Evolutionary conservation across 2,329 filamentous ascomycete genomes (phyloP).

Genomic region (Aureobasidium mangrovei): DNA sequence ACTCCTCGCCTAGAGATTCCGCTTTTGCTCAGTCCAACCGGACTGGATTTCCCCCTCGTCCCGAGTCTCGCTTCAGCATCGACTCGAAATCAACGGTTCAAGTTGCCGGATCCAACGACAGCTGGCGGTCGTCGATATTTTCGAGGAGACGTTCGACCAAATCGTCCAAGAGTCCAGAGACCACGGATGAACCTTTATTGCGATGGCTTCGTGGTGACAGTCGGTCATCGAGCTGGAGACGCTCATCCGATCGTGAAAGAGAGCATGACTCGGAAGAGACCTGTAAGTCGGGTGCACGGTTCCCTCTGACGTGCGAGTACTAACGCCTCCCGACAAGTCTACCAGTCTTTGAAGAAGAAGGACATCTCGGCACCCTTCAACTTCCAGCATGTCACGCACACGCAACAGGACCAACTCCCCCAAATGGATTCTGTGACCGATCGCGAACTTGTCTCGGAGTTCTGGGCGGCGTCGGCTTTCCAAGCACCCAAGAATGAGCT

Average conservation of each 20-base stretch:
- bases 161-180: neutral
- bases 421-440: constrained; percentile 43
- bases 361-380: constrained; percentile 55
- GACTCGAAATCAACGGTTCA: constrained; percentile 2
- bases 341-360: constrained; percentile 30
- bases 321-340: constrained; percentile 10
- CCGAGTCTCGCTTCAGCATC: constrained; percentile 12
- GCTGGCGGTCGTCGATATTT: constrained; percentile 13
- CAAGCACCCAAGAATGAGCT: constrained; percentile 42
- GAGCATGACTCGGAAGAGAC: constrained; percentile 8
- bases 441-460: constrained; percentile 44
- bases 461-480: constrained; percentile 45
- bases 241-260: neutral
- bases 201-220: constrained; percentile 16
- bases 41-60: neutral
- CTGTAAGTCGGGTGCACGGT: constrained; percentile 10
- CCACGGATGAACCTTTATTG: constrained; percentile 14
- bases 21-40: neutral
- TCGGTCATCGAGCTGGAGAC: neutral
- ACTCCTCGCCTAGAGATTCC: constrained; percentile 6
- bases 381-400: constrained; percentile 56
- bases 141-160: constrained; percentile 11
- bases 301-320: neutral
- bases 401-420: constrained; percentile 46
- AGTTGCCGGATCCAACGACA: neutral